A percentile compares a stretch with the other conserved stretches of the same genome.
These are phyloP conservation scores for Phellopilus nigrolimitatus DNA, from an alignment of 1,284 basidiomycete genomes.

Conservation along the genomic window DNA sequence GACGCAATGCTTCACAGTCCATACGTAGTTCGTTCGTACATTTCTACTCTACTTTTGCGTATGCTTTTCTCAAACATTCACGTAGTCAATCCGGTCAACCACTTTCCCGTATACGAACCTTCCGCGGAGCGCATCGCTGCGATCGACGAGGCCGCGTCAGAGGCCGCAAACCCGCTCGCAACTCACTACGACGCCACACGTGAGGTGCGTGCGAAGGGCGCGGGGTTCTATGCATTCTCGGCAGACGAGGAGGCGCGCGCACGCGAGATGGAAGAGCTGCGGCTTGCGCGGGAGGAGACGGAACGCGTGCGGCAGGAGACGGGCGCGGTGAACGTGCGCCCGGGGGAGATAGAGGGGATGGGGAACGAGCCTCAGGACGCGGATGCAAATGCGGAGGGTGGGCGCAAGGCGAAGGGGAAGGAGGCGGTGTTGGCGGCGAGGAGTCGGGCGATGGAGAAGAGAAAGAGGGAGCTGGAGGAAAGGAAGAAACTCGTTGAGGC, in stretches of 20 bases:
- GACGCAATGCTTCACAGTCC: slow-evolving; percentile 39
- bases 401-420: slow-evolving; percentile 30
- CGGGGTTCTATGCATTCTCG: slow-evolving; percentile 88
- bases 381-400: neutral
- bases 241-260: slow-evolving; percentile 70
- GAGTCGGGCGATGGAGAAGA: slow-evolving; percentile 71
- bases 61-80: slow-evolving; percentile 20
- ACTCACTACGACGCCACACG: slow-evolving; percentile 78
- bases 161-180: slow-evolving; percentile 68
- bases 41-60: slow-evolving; percentile 12
- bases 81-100: slow-evolving; percentile 69
- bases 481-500: slow-evolving; percentile 72
- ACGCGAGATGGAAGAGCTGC: slow-evolving; percentile 77
- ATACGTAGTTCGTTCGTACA: slow-evolving; percentile 43
- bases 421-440: slow-evolving; percentile 24
- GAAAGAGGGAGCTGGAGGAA: slow-evolving; percentile 77
- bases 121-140: slow-evolving; percentile 72
- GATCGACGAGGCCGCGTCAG: slow-evolving; percentile 71
- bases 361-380: neutral
- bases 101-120: slow-evolving; percentile 84
- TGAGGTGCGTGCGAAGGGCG: slow-evolving; percentile 85
- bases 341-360: slow-evolving; percentile 69
- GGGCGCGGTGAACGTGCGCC: slow-evolving; percentile 52
- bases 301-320: slow-evolving; percentile 53
- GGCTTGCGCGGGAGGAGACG: slow-evolving; percentile 66